Conservation (phyloP, 2,329 filamentous ascomycete species). For the Paracorniculantispora psalliotae region DNA sequence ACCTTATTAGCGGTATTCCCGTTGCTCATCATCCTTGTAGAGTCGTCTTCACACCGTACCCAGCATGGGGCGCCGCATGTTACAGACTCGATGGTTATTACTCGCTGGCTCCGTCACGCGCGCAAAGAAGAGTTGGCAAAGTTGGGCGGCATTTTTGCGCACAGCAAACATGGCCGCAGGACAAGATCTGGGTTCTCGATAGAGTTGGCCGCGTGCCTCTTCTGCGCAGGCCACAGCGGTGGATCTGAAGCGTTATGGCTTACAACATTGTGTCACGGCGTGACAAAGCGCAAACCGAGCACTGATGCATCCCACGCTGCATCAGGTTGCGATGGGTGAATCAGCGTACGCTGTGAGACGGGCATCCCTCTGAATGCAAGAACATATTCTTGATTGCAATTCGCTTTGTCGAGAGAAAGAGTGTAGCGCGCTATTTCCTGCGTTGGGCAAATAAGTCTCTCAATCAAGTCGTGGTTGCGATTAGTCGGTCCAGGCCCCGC, state of each 20-base stretch:
- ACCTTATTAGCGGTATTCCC: too few species aligned
- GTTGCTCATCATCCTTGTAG: not conserved
- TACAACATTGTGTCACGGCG: slow-evolving; percentile 1
- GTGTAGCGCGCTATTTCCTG: not conserved
- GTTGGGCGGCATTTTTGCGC: not conserved
- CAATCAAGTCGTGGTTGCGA: too few species aligned
- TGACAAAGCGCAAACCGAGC: slow-evolving; percentile 3
- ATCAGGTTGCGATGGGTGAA: not conserved
- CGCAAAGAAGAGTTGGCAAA: not conserved
- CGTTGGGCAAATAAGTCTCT: too few species aligned
- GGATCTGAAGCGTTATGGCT: not conserved
- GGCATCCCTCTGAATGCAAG: not conserved
- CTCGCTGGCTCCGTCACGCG: not conserved
- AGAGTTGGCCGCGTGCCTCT: not conserved
- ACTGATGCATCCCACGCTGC: not conserved
- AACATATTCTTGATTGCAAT: too few species aligned
- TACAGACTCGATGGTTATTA: not conserved
- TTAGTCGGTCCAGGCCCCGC: too few species aligned
- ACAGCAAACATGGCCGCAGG: not conserved
- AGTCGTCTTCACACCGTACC: not conserved
- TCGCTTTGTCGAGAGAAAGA: too few species aligned
- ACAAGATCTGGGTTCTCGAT: not conserved
- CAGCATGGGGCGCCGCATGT: not conserved
- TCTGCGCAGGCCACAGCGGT: not conserved
- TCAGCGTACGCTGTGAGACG: not conserved